phyloP scores from a whole-genome alignment of 2,329 filamentous ascomycete species.

The Aspergillus brasiliensis region DNA sequence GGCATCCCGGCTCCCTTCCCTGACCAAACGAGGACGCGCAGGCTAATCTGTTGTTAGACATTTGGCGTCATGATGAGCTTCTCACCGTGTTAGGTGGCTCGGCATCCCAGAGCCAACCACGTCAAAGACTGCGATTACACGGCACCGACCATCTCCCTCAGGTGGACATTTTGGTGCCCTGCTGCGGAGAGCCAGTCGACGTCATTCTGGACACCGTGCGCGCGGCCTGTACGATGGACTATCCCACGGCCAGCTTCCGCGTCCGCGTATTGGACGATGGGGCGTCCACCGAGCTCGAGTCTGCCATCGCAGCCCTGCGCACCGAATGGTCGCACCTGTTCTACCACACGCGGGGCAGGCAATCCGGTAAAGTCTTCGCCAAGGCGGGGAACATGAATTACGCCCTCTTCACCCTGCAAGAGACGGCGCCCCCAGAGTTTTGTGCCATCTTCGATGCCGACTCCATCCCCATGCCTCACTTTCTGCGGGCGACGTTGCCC shows the following conservation, averaged over 20 bases:
- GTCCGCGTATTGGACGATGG: slow-evolving; percentile 61
- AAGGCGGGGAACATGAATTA: slow-evolving; percentile 45
- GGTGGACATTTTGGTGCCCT: slow-evolving; percentile 61
- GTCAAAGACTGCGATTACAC: slow-evolving; percentile 26
- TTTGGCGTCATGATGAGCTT: slow-evolving; percentile 27
- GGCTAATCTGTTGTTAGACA: slow-evolving; percentile 15
- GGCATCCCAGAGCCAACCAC: slow-evolving; percentile 7
- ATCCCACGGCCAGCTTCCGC: slow-evolving; percentile 55
- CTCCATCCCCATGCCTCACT: slow-evolving; percentile 38
- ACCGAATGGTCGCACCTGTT: slow-evolving; percentile 52
- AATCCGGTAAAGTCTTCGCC: slow-evolving; percentile 32
- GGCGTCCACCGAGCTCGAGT: slow-evolving; percentile 45
- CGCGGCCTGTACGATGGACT: slow-evolving; percentile 59
- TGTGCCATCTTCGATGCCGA: slow-evolving; percentile 40
- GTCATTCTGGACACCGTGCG: slow-evolving; percentile 60
- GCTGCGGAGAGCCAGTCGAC: slow-evolving; percentile 60
- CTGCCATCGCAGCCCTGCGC: slow-evolving; percentile 43
- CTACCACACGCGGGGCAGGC: slow-evolving; percentile 56
- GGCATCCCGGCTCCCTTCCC: too few relatives aligned
- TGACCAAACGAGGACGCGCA: neutral
- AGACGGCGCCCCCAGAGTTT: slow-evolving; percentile 29
- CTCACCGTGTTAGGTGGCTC: slow-evolving; percentile 24
- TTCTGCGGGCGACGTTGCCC: slow-evolving; percentile 40
- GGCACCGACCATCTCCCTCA: slow-evolving; percentile 50
- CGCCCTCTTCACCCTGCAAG: slow-evolving; percentile 30